Base-by-base conservation (phyloP, 345 rosid genomes). In the Euphorbia pulcherrima region DNA sequence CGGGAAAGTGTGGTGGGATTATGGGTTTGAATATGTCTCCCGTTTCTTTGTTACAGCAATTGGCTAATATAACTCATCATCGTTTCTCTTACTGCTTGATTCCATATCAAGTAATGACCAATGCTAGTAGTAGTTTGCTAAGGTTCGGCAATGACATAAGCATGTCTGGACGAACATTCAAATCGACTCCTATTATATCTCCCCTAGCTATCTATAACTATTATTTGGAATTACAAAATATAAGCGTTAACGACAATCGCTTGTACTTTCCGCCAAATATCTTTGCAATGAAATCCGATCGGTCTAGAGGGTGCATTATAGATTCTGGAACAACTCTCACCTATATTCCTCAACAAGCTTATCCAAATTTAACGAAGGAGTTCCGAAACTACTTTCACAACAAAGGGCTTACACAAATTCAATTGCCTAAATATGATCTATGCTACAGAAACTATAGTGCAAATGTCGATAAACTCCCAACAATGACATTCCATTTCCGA, bases 131-230 rank as follows among this genome's bases (percentile, higher is more conserved):
- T 6, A 9, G 56, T 5, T 4, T 44, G 7, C 17, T 72, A 14
- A 69, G 62, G n/a, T 77, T 77, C 23, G 77, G 77, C 29, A 44
- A 53, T 5, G 69, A 65, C 30, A 52, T 65, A n/a, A 58, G 20
- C 23, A 35, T 18, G 1, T 28, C 1, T 13, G 21, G 60, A 35
- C 41, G 51, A 27, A 55, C 0, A 2, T 0, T 8, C 10, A 30
- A 16, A 10, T 21, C 65, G 1, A 39, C 65, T 17, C 13, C 1
- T 0, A 60, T 65, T 5, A 3, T 18, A 17, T 1, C 24, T 1
- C 26, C 30, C 0, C 29, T 50, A 0, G 44, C 29, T 1, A 9
- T 4, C 2, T 5, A 46, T 23, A 13, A 0, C 13, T 61, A 33
- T 39, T 60, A 59, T 47, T 0, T 69, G 35, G 51, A 65, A 13